Base-by-base conservation (phyloP, 345 rosid genomes). In the Eucalyptus regnans region DNA sequence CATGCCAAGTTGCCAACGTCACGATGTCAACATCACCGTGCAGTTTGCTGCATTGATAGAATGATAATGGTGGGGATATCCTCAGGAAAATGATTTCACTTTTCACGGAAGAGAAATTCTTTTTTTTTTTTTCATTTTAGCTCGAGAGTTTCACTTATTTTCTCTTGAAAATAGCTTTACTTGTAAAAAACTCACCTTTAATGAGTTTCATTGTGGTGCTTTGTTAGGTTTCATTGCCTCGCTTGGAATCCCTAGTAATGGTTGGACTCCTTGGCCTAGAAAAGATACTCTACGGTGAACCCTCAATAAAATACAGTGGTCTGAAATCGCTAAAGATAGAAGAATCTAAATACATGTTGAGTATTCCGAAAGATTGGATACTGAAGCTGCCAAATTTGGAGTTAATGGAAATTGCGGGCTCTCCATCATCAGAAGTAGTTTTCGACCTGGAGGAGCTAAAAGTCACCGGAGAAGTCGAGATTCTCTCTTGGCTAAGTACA, bases 251-350 rank as follows among this genome's bases (percentile, higher is more conserved):
- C 11, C 22, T 66, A 3, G 11, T 1, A 5, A 66, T 15, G 20
- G 6, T 2, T 7, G 79, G 79, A 31, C 41, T 15, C 20, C 3
- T 4, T 4, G 41, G 17, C 12, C 11, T 4, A 5, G 79, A 66
- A 66, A 31, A 66, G 6, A 31, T 66, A 66, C 41, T 66, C 41
- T n/a, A 4, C 3, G 3, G 41, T 66, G 41, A 15, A n/a, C 79
- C 79, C 8, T 16, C 10, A 66, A 4, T 15, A 8, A 8, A 31
- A 66, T 66, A n/a, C 12, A 66, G 0, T 2, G 8, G 3, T 66
- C 2, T 31, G 6, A 66, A 31, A 31, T 66, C 11, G 3, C 33
- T 66, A n/a, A 0, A 7, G 11, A 66, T 66, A 31, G 0, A 7
- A 1, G 3, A 31, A 1, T n/a, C 79, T n/a, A 4, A 3, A 66